These are phyloP conservation scores for Spizellomyces sp. DNA, from an alignment of 192 early-diverging fungal genomes.

Conservation along the genomic window DNA sequence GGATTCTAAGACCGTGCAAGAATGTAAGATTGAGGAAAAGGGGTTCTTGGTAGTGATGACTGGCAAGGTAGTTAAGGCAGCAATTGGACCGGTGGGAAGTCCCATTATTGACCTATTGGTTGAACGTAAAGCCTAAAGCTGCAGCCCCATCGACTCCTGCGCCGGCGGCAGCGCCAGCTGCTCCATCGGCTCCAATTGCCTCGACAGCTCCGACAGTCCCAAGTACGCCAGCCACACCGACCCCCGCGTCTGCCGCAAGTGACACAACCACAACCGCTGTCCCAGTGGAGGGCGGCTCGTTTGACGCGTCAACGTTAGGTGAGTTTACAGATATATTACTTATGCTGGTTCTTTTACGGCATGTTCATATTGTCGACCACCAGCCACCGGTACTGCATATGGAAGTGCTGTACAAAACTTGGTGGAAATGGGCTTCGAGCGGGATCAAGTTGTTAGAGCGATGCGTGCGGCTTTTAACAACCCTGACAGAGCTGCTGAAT, in stretches of 20 bases:
- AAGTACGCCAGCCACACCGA: conserved; percentile 40
- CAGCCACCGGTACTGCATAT: conserved; percentile 78
- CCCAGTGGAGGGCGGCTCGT: conserved; percentile 39
- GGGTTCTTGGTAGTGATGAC: conserved; percentile 97
- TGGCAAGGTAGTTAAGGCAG: conserved; percentile 65
- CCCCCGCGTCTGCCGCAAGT: conserved; percentile 39
- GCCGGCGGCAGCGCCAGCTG: conserved; percentile 44
- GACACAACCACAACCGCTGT: conserved; percentile 11
- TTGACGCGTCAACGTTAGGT: conserved; percentile 53
- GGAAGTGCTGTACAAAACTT: conserved; percentile 83
- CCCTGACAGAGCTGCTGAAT: conserved; percentile 95
- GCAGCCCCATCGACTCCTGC: conserved; percentile 43
- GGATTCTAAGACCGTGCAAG: conserved; percentile 73
- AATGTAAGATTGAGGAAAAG: conserved; percentile 82
- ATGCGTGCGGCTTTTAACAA: conserved; percentile 98
- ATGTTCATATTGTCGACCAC: conserved; percentile 9
- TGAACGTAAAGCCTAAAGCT: conserved; percentile 20
- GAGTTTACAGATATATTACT: not conserved
- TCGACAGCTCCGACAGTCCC: conserved; percentile 42
- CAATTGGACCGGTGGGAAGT: too few species aligned
- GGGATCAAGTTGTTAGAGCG: conserved; percentile 81
- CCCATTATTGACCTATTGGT: not conserved
- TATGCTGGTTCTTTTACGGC: not conserved
- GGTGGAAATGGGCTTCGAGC: conserved; percentile 94
- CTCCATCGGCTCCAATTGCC: conserved; percentile 31